Conservation (phyloP, 1,284 basidiomycete species). For the Cryptococcus depauperatus region DNA sequence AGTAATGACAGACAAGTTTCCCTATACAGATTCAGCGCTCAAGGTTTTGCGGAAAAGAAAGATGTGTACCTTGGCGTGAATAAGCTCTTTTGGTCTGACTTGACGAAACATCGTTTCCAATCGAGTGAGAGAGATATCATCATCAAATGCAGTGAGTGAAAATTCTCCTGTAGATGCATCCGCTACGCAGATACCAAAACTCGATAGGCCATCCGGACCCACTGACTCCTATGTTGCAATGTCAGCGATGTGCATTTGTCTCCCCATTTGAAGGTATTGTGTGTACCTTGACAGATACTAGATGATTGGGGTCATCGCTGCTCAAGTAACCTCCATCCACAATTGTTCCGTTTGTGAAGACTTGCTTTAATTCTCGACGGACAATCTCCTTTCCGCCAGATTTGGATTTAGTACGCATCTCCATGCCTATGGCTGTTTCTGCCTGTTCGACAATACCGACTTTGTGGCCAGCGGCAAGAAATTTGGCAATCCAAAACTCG, state of each 20-base stretch:
- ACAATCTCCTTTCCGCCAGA: conserved; percentile 58
- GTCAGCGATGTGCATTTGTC: conserved; percentile 8
- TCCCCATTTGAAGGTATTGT: neutral
- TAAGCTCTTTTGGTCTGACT: conserved; percentile 81
- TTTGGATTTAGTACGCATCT: conserved; percentile 50
- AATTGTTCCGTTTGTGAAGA: conserved; percentile 94
- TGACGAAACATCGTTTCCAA: conserved; percentile 92
- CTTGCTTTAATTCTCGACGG: conserved; percentile 81
- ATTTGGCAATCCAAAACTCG: conserved; percentile 53
- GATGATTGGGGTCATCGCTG: conserved; percentile 93
- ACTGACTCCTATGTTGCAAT: conserved; percentile 32
- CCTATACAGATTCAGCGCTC: conserved; percentile 47
- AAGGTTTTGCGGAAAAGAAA: neutral
- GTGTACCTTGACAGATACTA: conserved; percentile 71
- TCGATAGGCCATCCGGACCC: conserved; percentile 22
- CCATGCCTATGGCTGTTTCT: conserved; percentile 71
- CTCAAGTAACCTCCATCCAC: conserved; percentile 82
- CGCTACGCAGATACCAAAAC: conserved; percentile 87
- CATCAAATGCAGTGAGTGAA: conserved; percentile 79
- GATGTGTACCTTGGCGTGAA: conserved; percentile 72
- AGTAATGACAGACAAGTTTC: conserved; percentile 71
- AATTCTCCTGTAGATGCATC: conserved; percentile 97
- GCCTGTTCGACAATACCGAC: conserved; percentile 95
- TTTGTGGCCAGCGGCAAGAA: conserved; percentile 67
- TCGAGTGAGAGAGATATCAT: conserved; percentile 85